Evolutionary conservation across 192 early-diverging fungal genomes (phyloP).

Genomic region (Backusella morwellensis): DNA sequence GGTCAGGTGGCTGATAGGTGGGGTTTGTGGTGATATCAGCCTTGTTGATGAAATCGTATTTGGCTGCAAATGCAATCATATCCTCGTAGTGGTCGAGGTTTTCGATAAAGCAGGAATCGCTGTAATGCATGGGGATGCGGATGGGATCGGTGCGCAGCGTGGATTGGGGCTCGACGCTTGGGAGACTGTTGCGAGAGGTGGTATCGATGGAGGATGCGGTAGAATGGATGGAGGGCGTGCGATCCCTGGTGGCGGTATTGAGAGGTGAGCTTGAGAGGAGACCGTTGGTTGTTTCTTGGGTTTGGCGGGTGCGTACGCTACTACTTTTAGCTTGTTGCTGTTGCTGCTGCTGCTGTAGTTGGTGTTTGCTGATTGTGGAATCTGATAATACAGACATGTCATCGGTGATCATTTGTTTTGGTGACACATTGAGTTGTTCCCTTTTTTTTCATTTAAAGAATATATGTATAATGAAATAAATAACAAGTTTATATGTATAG

Average conservation of each 20-base stretch:
- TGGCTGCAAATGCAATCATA: slow-evolving; percentile 44
- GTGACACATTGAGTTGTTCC: neutral
- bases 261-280: neutral
- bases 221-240: slow-evolving; percentile 33
- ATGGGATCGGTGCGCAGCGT: slow-evolving; percentile 49
- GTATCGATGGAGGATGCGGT: slow-evolving; percentile 26
- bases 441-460: neutral
- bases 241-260: slow-evolving; percentile 10
- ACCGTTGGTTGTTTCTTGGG: slow-evolving; percentile 6
- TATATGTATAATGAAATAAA: neutral
- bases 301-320: slow-evolving; percentile 3
- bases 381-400: neutral
- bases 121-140: slow-evolving; percentile 39
- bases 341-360: neutral
- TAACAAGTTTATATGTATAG: neutral
- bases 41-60: slow-evolving; percentile 42
- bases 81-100: slow-evolving; percentile 52
- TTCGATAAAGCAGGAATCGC: slow-evolving; percentile 45
- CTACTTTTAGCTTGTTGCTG: neutral
- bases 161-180: slow-evolving; percentile 27
- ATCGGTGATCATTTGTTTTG: neutral
- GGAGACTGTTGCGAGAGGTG: neutral
- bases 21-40: slow-evolving; percentile 6
- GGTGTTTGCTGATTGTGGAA: neutral
- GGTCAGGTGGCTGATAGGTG: neutral